Evolutionary conservation across 208 protist species (phyloP), one percentile per base, ranked within the genome.

Genomic region (Acanthamoeba culbertsoni): DNA sequence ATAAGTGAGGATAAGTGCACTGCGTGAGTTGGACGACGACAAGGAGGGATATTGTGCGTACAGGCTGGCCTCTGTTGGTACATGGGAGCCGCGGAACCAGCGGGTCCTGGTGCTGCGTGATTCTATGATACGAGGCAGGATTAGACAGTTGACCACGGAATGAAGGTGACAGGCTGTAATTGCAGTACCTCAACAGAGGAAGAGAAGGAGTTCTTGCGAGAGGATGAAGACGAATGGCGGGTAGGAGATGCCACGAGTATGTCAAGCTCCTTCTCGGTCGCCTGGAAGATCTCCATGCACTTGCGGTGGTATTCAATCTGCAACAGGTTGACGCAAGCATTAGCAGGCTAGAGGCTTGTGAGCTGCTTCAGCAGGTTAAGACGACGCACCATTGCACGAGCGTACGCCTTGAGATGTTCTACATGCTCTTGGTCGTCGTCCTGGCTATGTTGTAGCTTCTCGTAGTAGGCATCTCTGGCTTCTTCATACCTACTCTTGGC

Each of bases 291-390:
- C 68, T 46, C 68, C 68, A 77, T 77, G 68, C 68, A 77, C 68
- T 77, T 77, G 68, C 68, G 68, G 35, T 77, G 68, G 68, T 77
- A 77, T 18, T 77, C 68, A n/a, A 77, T 23, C 68, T 77, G 42
- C 28, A 68, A 6, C 6, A n/a, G 5, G 12, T 4, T 63, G 55
- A 33, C 18, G 48, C 8, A 55, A 55, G 12, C 48, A 55, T 23
- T 18, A 55, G 18, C 48, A 55, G 18, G 48, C 48, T 23, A 18
- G 12, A 55, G 48, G 48, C 48, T 8, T 55, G 18, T 23, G 48
- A 18, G 48, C 48, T 8, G 55, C 20, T 7, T n/a, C 12, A 33
- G 20, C 6, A 63, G 12, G 55, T n/a, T 14, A 63, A n/a, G 55
- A 63, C 3, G 5, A 26, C 59, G 26, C 37, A 77, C 68, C 68